phyloP scores from a whole-genome alignment of 1,284 basidiomycete genomes.

The Termitomyces sp. region DNA sequence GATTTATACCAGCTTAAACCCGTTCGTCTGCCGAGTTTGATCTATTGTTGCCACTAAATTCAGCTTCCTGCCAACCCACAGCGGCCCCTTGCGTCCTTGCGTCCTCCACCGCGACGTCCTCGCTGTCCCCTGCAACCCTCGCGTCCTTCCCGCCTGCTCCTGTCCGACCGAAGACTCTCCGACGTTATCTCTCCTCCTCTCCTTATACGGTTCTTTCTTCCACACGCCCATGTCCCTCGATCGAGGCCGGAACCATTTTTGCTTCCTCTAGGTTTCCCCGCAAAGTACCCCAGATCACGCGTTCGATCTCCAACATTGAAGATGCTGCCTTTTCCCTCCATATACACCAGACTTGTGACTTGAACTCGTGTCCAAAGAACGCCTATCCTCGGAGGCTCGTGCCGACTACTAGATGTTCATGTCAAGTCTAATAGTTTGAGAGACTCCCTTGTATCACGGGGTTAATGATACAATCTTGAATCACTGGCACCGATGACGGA shows the following conservation, averaged over 20 bases:
- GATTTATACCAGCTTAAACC: constrained; percentile 25
- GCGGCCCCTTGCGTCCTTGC: too few relatives aligned
- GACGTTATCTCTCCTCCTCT: constrained; percentile 1
- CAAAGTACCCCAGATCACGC: constrained; percentile 23
- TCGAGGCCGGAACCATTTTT: constrained; percentile 18
- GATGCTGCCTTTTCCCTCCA: neutral
- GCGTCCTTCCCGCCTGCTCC: neutral
- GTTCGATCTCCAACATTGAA: constrained; percentile 1
- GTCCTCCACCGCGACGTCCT: too few relatives aligned
- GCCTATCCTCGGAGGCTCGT: too few relatives aligned
- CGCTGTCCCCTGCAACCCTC: too few relatives aligned
- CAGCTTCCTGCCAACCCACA: too few relatives aligned
- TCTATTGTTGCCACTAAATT: constrained; percentile 8
- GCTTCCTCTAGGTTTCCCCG: constrained; percentile 13
- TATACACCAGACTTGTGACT: too few relatives aligned
- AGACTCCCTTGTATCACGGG: too few relatives aligned
- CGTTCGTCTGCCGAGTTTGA: constrained; percentile 4
- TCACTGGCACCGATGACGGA: neutral
- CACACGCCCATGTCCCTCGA: constrained; percentile 21
- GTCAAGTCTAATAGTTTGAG: neutral
- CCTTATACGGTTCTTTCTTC: constrained; percentile 19
- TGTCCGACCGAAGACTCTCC: constrained; percentile 23
- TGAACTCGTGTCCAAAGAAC: too few relatives aligned
- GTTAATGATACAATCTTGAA: neutral
- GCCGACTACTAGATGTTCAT: too few relatives aligned